Percentiles rank a stretch among this genome's conserved stretches.
Conservation (phyloP, 805 yeast genomes). For the Lachancea quebecensis region DNA sequence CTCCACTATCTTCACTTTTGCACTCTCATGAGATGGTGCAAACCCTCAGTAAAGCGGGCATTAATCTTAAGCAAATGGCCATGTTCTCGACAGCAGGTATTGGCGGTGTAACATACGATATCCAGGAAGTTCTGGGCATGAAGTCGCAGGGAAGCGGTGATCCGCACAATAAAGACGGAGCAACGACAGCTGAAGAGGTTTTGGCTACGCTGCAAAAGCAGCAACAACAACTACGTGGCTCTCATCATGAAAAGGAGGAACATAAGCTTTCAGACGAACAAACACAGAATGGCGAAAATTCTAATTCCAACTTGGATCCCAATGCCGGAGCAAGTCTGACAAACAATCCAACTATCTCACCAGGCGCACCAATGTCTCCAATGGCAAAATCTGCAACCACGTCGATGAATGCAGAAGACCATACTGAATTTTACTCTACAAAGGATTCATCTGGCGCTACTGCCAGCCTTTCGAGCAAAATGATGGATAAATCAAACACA, state of each 20-base stretch:
- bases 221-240: slow-evolving; percentile 3
- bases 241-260: neutral
- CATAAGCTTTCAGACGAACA: neutral
- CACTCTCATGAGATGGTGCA: slow-evolving; percentile 15
- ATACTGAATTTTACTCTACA: slow-evolving; percentile 9
- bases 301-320: slow-evolving; percentile 7
- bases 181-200: slow-evolving; percentile 24
- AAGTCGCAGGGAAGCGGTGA: slow-evolving; percentile 14
- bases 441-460: slow-evolving; percentile 11
- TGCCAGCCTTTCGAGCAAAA: slow-evolving; percentile 9
- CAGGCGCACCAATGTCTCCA: slow-evolving; percentile 22
- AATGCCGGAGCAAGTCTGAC: slow-evolving; percentile 20
- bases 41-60: slow-evolving; percentile 17
- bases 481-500: slow-evolving; percentile 13
- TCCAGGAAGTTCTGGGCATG: slow-evolving; percentile 23
- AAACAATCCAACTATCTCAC: slow-evolving; percentile 23
- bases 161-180: slow-evolving; percentile 21
- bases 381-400: slow-evolving; percentile 12
- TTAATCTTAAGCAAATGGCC: slow-evolving; percentile 21
- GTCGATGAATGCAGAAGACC: neutral
- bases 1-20: slow-evolving; percentile 3
- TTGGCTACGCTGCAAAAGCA: slow-evolving; percentile 26
- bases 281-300: neutral
- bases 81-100: slow-evolving; percentile 26
- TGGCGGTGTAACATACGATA: slow-evolving; percentile 29